phyloP scores from a whole-genome alignment of 345 rosid species.

The Aurinia saxatilis region DNA sequence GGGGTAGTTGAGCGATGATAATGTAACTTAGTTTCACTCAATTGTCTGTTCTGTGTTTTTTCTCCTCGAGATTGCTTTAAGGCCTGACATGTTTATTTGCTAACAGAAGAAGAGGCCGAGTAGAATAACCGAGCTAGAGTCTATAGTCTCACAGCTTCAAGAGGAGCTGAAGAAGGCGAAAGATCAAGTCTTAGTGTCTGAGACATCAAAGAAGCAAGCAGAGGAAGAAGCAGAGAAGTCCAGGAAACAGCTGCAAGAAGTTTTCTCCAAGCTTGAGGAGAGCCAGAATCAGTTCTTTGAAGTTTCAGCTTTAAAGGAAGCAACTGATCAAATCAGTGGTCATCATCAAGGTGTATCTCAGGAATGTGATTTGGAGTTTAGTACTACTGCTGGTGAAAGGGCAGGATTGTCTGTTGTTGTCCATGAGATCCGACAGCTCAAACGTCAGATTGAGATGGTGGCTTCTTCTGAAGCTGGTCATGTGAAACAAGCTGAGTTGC shows the following conservation, averaged over 20 bases:
- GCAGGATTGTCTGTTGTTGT: conserved; percentile 54
- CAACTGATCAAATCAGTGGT: conserved; percentile 1
- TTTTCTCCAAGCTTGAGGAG: conserved; percentile 61
- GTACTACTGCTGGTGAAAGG: conserved; percentile 39
- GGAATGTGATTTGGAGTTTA: conserved; percentile 49
- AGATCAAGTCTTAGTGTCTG: conserved; percentile 58
- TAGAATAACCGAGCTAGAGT: conserved; percentile 74
- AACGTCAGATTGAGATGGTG: conserved; percentile 53
- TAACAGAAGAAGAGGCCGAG: conserved; percentile 83
- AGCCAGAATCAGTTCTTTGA: conserved; percentile 46
- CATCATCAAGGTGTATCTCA: conserved; percentile 40
- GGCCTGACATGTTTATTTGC: conserved; percentile 10
- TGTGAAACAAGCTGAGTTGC: conserved; percentile 45
- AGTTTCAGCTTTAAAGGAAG: conserved; percentile 49
- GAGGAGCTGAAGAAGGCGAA: conserved; percentile 83
- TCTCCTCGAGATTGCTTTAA: not conserved
- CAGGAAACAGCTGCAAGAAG: conserved; percentile 45
- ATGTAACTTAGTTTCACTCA: conserved; percentile 7
- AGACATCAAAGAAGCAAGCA: conserved; percentile 65
- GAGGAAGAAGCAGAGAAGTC: conserved; percentile 74
- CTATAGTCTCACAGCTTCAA: conserved; percentile 59
- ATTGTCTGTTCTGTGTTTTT: not conserved
- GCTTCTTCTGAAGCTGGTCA: conserved; percentile 55
- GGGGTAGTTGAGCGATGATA: conserved; percentile 26
- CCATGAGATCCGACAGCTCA: conserved; percentile 69